These are phyloP conservation scores for Clarireedia monteithiana DNA, from an alignment of 2,329 filamentous ascomycete genomes.

Conservation along the genomic window DNA sequence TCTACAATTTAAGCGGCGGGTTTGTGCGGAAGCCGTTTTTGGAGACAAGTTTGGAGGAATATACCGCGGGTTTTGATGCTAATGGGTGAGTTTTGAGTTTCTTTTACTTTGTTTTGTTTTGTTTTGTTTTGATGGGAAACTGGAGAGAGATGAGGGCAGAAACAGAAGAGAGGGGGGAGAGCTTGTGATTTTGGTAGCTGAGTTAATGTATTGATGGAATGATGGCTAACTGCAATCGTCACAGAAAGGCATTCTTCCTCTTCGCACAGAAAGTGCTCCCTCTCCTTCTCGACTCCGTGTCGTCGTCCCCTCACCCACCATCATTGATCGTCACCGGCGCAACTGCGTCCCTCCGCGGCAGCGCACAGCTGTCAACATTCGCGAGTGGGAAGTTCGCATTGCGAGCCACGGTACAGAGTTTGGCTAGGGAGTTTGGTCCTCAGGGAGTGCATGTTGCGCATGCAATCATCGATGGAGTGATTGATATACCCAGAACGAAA, in stretches of 20 bases:
- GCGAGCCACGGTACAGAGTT: conserved; percentile 63
- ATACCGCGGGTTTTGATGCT: conserved; percentile 38
- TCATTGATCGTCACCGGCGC: conserved; percentile 82
- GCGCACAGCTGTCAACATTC: conserved; percentile 61
- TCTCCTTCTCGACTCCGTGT: conserved; percentile 55
- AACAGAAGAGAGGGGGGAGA: too few species aligned
- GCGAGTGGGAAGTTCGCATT: conserved; percentile 74
- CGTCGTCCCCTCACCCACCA: conserved; percentile 53
- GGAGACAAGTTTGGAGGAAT: conserved; percentile 43
- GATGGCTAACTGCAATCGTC: background rate
- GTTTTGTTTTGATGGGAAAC: background rate
- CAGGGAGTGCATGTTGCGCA: conserved; percentile 79
- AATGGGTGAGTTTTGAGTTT: conserved; percentile 39
- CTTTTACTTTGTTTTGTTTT: background rate
- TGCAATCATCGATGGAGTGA: conserved; percentile 75
- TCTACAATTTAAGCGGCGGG: conserved; percentile 58
- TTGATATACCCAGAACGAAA: conserved; percentile 69
- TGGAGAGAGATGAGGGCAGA: background rate
- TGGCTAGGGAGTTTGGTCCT: conserved; percentile 78
- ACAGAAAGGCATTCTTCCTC: conserved; percentile 54
- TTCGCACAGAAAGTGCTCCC: conserved; percentile 70
- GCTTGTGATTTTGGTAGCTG: too few species aligned
- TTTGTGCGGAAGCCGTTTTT: conserved; percentile 50
- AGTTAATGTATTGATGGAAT: background rate
- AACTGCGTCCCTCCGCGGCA: conserved; percentile 70